Conservation (phyloP, 2,329 filamentous ascomycete genomes). For the Trichophyton benhamiae region DNA sequence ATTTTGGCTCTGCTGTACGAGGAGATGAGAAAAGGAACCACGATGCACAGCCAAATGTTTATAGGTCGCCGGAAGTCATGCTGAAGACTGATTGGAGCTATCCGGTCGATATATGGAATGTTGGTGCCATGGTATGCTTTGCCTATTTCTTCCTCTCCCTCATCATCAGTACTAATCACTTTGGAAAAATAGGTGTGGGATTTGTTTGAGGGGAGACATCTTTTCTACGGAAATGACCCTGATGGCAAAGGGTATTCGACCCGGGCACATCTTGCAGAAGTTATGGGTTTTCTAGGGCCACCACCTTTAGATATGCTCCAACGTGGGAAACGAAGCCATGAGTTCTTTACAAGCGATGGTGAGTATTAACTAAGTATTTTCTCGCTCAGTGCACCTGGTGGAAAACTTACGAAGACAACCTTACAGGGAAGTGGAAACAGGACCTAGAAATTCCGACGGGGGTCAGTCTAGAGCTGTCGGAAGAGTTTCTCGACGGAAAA, state of each 20-base stretch:
- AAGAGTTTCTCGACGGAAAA: constrained; percentile 19
- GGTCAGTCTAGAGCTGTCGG: constrained; percentile 13
- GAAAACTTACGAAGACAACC: not conserved
- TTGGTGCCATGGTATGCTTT: constrained; percentile 36
- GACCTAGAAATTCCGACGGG: constrained; percentile 13
- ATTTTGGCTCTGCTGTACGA: constrained; percentile 28
- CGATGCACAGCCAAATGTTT: constrained; percentile 31
- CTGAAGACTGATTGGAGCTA: constrained; percentile 36
- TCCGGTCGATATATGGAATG: constrained; percentile 41
- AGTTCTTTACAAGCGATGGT: constrained; percentile 34
- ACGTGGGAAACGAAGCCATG: constrained; percentile 22
- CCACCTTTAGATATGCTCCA: constrained; percentile 29
- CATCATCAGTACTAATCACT: constrained; percentile 1
- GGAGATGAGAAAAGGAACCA: constrained; percentile 30
- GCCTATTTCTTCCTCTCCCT: not conserved
- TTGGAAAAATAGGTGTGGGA: constrained; percentile 31
- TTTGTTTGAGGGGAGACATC: constrained; percentile 34
- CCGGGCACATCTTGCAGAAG: constrained; percentile 36
- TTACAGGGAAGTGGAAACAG: constrained; percentile 16
- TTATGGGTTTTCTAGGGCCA: constrained; percentile 33
- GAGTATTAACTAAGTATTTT: constrained; percentile 8
- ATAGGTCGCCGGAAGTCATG: constrained; percentile 34
- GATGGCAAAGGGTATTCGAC: constrained; percentile 26
- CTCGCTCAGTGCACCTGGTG: not conserved
- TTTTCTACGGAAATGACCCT: constrained; percentile 34